phyloP scores from a whole-genome alignment of 2,329 filamentous ascomycete species.

The Aspergillus novofumigatus region DNA sequence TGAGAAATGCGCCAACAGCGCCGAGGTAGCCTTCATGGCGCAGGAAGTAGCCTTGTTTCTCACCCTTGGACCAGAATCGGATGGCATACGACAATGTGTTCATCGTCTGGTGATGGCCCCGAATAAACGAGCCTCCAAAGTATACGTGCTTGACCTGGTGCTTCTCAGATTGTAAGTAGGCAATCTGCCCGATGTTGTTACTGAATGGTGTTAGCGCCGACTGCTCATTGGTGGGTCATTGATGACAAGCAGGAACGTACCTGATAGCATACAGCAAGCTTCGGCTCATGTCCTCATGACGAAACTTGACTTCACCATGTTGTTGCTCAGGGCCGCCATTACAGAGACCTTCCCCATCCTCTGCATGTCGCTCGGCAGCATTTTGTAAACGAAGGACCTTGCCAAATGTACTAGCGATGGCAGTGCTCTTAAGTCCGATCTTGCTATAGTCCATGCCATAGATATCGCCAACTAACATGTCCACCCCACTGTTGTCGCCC shows the following conservation, averaged over 20 bases:
- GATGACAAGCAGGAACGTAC: constrained; percentile 29
- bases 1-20: constrained; percentile 88
- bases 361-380: constrained; percentile 72
- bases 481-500: constrained; percentile 88
- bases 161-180: constrained; percentile 94
- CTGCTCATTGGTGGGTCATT: background rate
- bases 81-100: constrained; percentile 96
- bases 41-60: constrained; percentile 93
- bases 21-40: constrained; percentile 95
- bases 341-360: constrained; percentile 61
- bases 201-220: constrained; percentile 43
- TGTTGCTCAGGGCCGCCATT: constrained; percentile 47
- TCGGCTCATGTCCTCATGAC: constrained; percentile 78
- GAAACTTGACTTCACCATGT: constrained; percentile 53
- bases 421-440: constrained; percentile 91
- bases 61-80: constrained; percentile 92
- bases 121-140: constrained; percentile 95
- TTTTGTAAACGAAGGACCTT: constrained; percentile 94
- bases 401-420: constrained; percentile 93
- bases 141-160: constrained; percentile 90
- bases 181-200: constrained; percentile 98
- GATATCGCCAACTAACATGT: constrained; percentile 96
- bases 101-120: constrained; percentile 95
- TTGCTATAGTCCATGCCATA: constrained; percentile 95
- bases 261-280: constrained; percentile 88